Evolutionary conservation across 129 eudicot species (phyloP).

Genomic region (Flaveria bidentis): DNA sequence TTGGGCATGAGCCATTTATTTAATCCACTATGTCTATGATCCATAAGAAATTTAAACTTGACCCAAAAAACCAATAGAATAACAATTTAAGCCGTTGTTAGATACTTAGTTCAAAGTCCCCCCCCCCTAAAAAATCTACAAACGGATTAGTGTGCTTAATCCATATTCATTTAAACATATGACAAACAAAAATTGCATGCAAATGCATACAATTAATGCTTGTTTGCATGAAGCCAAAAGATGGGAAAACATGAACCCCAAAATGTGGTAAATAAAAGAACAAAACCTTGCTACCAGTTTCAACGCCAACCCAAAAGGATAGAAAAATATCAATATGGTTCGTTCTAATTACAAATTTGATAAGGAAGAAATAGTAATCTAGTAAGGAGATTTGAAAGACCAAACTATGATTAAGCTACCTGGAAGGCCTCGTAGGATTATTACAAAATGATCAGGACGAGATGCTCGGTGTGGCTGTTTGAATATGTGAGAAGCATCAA

Average conservation of each 20-base stretch:
- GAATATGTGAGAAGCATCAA: conserved; percentile 79
- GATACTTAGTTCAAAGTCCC: too few relatives aligned
- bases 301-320: neutral
- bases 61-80: too few relatives aligned
- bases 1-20: too few relatives aligned
- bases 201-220: neutral
- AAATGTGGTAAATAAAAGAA: conserved; percentile 6
- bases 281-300: neutral
- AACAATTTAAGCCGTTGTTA: too few relatives aligned
- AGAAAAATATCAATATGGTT: neutral
- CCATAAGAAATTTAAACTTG: too few relatives aligned
- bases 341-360: neutral
- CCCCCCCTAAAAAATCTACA: too few relatives aligned
- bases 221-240: conserved; percentile 19
- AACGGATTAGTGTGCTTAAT: neutral
- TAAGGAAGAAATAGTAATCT: neutral
- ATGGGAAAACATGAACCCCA: neutral
- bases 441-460: conserved; percentile 90
- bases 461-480: conserved; percentile 84
- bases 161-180: neutral
- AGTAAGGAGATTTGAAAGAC: neutral
- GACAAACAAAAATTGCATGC: neutral
- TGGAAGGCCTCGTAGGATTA: conserved; percentile 96
- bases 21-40: too few relatives aligned
- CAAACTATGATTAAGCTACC: conserved; percentile 45